A percentile compares a stretch with the other conserved stretches of the same genome.
Evolutionary conservation across 495 filamentous ascomycete genomes (phyloP).

Genomic region (Talaromyces liani): DNA sequence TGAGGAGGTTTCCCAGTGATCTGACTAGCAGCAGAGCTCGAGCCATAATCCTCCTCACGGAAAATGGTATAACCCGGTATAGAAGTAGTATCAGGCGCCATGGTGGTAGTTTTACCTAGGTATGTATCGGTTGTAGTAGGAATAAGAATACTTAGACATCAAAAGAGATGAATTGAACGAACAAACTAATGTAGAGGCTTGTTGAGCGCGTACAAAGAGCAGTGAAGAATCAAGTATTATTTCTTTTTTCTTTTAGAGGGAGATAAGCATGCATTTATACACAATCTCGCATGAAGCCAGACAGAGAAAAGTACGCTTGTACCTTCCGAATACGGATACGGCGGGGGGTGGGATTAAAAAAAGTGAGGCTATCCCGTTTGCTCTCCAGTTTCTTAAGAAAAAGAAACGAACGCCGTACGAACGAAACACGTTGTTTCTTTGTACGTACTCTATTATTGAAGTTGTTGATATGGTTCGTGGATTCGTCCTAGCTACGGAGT

Average conservation of each 20-base stretch:
- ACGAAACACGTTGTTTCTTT: background rate
- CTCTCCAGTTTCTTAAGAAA: background rate
- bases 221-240: background rate
- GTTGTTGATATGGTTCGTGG: background rate
- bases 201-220: background rate
- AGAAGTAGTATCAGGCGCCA: constrained; percentile 29
- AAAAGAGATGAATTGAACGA: background rate
- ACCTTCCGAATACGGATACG: constrained; percentile 5
- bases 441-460: background rate
- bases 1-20: constrained; percentile 21
- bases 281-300: background rate
- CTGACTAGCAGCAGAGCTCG: constrained; percentile 25
- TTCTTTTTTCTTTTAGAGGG: background rate
- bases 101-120: constrained; percentile 12
- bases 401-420: background rate
- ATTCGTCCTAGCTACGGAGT: background rate
- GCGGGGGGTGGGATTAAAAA: background rate
- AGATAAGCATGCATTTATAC: background rate
- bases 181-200: background rate
- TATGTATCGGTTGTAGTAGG: background rate
- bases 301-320: constrained; percentile 1
- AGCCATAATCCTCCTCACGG: constrained; percentile 28
- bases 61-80: constrained; percentile 31
- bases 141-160: background rate
- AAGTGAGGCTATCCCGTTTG: constrained; percentile 5